Evolutionary conservation across 352 stramenopile species (phyloP).

Genomic region (Globisporangium echinulatum): DNA sequence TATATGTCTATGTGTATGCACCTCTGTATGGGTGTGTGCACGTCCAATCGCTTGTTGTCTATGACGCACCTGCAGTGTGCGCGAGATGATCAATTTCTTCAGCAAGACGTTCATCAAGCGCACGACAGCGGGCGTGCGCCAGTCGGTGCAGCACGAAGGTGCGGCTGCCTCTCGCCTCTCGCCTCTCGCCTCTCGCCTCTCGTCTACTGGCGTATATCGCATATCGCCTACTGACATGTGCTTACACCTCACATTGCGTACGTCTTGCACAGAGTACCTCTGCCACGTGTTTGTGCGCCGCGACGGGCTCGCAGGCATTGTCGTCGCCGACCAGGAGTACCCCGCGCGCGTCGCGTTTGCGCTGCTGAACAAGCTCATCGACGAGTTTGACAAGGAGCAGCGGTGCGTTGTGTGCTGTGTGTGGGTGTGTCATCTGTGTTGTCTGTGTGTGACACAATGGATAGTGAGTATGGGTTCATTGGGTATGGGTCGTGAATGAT

Average conservation of each 20-base stretch:
- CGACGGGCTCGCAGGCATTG: constrained; percentile 94
- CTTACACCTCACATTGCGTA: too few relatives aligned
- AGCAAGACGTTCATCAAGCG: constrained; percentile 98
- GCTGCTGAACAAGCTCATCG: constrained; percentile 94
- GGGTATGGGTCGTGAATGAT: too few relatives aligned
- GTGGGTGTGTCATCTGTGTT: constrained; percentile 13
- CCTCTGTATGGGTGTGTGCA: neutral
- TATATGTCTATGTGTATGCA: neutral
- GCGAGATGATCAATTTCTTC: constrained; percentile 99
- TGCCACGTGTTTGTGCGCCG: constrained; percentile 97
- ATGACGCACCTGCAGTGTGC: constrained; percentile 53
- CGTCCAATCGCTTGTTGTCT: too few relatives aligned
- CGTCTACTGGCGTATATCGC: neutral
- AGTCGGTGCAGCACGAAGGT: constrained; percentile 98
- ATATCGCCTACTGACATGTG: too few relatives aligned
- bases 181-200: too few relatives aligned
- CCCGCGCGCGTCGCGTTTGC: constrained; percentile 97
- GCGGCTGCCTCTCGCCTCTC: neutral
- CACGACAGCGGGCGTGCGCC: constrained; percentile 93
- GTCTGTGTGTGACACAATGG: constrained; percentile 15
- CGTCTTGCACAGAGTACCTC: constrained; percentile 84
- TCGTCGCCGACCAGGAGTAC: constrained; percentile 98
- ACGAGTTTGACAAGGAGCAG: constrained; percentile 91
- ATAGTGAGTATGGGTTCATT: too few relatives aligned
- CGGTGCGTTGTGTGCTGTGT: constrained; percentile 15